A percentile compares a stretch with the other conserved stretches of the same genome.
These are phyloP conservation scores for Solanum chaucha DNA, from an alignment of 257 asterid species.

Conservation along the genomic window DNA sequence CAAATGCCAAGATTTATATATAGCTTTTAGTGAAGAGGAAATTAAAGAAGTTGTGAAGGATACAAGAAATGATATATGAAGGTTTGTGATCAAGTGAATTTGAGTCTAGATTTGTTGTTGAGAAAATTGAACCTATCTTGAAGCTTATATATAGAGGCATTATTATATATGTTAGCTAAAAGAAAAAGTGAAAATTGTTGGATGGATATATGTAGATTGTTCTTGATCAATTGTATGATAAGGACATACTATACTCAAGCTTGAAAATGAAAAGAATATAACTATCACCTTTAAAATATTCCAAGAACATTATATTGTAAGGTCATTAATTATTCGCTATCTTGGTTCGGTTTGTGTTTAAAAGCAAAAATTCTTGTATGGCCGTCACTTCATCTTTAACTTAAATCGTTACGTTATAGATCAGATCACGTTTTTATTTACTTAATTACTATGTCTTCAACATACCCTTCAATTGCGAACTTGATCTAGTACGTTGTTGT, in stretches of 20 bases:
- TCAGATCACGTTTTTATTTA: neutral
- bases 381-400: neutral
- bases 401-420: neutral
- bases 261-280: neutral
- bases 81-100: neutral
- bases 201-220: neutral
- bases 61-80: no score
- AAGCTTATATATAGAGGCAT: neutral
- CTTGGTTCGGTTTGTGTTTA: neutral
- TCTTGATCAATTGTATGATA: neutral
- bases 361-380: neutral
- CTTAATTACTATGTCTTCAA: neutral
- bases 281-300: neutral
- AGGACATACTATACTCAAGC: neutral
- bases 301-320: neutral
- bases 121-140: neutral
- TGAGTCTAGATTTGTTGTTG: neutral
- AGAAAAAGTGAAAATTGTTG: neutral
- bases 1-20: neutral
- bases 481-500: neutral
- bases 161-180: neutral
- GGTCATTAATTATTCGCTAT: neutral
- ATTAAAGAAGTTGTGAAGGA: neutral
- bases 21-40: neutral
- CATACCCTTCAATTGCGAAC: no score